These are phyloP conservation scores for Diutina mesorugosa DNA, from an alignment of 1,139 yeast genomes.

Conservation along the genomic window DNA sequence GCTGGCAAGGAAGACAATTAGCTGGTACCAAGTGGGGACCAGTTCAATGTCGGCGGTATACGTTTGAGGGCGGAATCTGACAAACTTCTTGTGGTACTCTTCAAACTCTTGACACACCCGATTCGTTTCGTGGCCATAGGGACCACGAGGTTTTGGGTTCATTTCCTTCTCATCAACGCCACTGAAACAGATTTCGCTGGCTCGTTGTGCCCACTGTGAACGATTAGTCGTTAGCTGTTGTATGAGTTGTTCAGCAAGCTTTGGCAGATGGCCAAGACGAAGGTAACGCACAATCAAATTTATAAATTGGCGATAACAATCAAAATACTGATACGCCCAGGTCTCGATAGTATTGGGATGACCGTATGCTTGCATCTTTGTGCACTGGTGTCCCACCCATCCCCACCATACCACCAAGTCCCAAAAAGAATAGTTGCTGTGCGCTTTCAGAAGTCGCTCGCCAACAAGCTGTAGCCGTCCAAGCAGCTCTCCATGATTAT, in stretches of 20 bases:
- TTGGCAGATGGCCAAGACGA: background rate
- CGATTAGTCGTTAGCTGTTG: background rate
- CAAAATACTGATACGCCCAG: background rate
- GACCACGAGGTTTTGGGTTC: background rate
- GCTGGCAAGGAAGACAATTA: background rate
- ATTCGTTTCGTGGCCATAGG: background rate
- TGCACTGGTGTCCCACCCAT: background rate
- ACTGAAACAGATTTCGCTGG: background rate
- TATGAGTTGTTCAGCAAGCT: background rate
- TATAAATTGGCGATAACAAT: background rate
- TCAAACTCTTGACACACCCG: background rate
- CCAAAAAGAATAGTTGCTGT: background rate
- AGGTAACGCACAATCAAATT: background rate
- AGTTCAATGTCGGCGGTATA: background rate
- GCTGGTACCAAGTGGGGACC: background rate
- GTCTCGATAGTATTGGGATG: background rate
- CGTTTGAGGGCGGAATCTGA: background rate
- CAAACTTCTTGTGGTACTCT: background rate
- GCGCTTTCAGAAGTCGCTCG: background rate
- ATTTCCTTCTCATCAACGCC: background rate
- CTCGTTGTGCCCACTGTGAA: background rate
- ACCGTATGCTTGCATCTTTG: background rate
- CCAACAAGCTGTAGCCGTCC: background rate
- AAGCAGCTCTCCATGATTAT: background rate
- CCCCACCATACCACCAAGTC: constrained; percentile 1